Conservation (phyloP, 805 yeast species). For the Wickerhamiella siamensis region DNA sequence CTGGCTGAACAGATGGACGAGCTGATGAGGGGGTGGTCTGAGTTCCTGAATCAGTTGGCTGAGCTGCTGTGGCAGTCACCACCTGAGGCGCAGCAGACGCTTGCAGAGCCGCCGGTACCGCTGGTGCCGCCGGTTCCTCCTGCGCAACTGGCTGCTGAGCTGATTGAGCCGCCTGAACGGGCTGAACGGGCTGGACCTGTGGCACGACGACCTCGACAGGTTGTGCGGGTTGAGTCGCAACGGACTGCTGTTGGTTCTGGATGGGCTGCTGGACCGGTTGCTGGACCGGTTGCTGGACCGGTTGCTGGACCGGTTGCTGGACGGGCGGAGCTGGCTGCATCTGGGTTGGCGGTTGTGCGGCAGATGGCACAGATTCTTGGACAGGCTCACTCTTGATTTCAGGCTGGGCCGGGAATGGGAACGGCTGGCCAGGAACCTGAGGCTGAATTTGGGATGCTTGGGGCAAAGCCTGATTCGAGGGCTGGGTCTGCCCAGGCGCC, state of each 20-base stretch:
- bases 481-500: constrained; percentile 41
- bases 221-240: background rate
- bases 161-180: background rate
- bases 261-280: constrained; percentile 1
- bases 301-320: background rate
- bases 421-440: constrained; percentile 23
- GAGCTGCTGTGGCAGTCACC: background rate
- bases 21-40: background rate
- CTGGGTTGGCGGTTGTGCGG: constrained; percentile 6
- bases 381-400: no score
- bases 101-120: background rate
- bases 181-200: background rate
- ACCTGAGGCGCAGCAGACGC: background rate
- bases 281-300: constrained; percentile 2
- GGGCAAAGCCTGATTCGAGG: constrained; percentile 41
- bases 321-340: constrained; percentile 3
- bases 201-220: background rate
- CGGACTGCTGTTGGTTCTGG: constrained; percentile 3
- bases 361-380: constrained; percentile 7
- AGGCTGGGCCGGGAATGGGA: no score
- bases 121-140: background rate
- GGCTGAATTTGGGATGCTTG: constrained; percentile 28
- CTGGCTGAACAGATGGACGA: background rate
- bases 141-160: constrained; percentile 4
- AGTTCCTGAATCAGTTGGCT: background rate